Evolutionary conservation across 495 filamentous ascomycete species (phyloP).

Genomic region (Trichocladium uniseriatum): DNA sequence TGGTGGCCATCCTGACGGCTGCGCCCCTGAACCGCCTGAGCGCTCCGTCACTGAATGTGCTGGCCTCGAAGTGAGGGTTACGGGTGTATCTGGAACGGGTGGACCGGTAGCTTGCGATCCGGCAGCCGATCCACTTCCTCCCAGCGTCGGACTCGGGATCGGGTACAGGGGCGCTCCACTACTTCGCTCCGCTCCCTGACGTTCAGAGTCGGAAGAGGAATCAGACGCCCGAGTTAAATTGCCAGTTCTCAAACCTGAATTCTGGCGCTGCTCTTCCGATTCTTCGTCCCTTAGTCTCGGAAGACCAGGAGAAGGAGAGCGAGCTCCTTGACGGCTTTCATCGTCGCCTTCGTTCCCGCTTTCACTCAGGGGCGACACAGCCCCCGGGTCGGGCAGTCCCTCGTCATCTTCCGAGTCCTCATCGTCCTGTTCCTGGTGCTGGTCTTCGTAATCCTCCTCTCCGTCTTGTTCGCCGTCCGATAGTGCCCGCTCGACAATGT

Average conservation of each 20-base stretch:
- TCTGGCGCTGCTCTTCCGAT: not conserved
- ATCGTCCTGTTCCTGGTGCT: not conserved
- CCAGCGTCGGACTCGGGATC: not conserved
- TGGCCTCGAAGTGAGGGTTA: too few species aligned
- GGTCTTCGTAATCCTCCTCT: constrained; percentile 1
- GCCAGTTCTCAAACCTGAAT: too few species aligned
- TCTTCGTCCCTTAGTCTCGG: not conserved
- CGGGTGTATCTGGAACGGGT: too few species aligned
- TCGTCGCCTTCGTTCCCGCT: not conserved
- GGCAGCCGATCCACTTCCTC: not conserved
- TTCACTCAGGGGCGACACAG: constrained; percentile 13
- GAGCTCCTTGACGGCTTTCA: not conserved
- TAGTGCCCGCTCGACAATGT: constrained; percentile 23
- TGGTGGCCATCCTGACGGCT: too few species aligned
- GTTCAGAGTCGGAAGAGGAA: too few species aligned
- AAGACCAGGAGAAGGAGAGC: constrained; percentile 2
- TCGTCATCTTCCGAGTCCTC: not conserved
- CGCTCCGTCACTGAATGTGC: too few species aligned
- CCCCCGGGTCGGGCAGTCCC: not conserved
- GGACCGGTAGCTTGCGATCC: too few species aligned
- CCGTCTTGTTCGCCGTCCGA: constrained; percentile 13
- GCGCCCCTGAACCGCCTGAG: too few species aligned
- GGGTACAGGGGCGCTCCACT: not conserved
- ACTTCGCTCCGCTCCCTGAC: too few species aligned
- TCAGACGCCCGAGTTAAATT: too few species aligned